Evolutionary conservation across 805 yeast genomes (phyloP).

Genomic region (Saturnispora silvae): DNA sequence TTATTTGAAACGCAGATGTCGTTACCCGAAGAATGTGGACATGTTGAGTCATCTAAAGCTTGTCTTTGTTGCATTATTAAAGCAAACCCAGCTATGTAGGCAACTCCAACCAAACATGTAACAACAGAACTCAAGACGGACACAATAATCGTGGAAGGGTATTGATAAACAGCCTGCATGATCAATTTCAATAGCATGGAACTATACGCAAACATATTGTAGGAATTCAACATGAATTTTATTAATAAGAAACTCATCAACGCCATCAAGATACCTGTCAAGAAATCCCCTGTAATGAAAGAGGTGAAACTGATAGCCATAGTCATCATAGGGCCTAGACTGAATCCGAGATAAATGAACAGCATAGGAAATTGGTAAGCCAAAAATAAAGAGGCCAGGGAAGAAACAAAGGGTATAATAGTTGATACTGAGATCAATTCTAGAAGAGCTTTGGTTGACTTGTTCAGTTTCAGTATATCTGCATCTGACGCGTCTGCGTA

Average conservation of each 20-base stretch:
- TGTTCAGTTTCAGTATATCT: slow-evolving; percentile 5
- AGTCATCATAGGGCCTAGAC: slow-evolving; percentile 20
- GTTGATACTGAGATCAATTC: slow-evolving; percentile 8
- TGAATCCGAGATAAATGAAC: slow-evolving; percentile 22
- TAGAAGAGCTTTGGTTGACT: slow-evolving; percentile 9
- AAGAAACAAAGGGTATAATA: slow-evolving; percentile 16
- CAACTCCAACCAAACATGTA: slow-evolving; percentile 48
- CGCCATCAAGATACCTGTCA: slow-evolving; percentile 14
- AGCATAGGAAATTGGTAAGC: slow-evolving; percentile 22
- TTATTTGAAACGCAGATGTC: slow-evolving; percentile 24
- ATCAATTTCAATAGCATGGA: slow-evolving; percentile 28
- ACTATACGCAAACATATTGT: slow-evolving; percentile 22
- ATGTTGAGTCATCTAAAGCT: slow-evolving; percentile 43
- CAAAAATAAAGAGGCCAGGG: slow-evolving; percentile 15
- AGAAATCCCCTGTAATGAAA: slow-evolving; percentile 14
- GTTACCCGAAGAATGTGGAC: slow-evolving; percentile 22
- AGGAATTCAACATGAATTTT: slow-evolving; percentile 18
- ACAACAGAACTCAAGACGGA: slow-evolving; percentile 29
- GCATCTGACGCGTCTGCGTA: slow-evolving; percentile 2
- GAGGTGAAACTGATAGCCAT: slow-evolving; percentile 17
- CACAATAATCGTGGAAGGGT: slow-evolving; percentile 59
- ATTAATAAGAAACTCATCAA: slow-evolving; percentile 16
- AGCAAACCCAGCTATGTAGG: slow-evolving; percentile 58
- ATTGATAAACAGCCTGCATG: slow-evolving; percentile 65
- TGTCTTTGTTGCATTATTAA: slow-evolving; percentile 27